Evolutionary conservation across 1,284 basidiomycete genomes (phyloP).

Genomic region (Gomphus bonarii): DNA sequence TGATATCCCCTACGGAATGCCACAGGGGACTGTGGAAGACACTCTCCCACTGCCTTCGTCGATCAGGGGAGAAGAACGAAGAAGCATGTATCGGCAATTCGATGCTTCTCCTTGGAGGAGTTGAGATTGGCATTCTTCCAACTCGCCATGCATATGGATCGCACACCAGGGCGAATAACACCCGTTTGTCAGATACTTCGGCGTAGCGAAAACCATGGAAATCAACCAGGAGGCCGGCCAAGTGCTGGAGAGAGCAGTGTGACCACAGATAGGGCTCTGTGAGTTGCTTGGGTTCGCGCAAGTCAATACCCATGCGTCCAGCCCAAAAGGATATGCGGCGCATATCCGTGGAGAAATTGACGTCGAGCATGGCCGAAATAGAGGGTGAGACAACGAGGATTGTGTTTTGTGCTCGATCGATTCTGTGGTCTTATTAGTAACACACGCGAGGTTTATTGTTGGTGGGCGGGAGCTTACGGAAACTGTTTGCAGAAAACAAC

Average conservation of each 20-base stretch:
- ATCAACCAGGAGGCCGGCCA: constrained; percentile 50
- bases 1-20: constrained; percentile 64
- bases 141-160: constrained; percentile 64
- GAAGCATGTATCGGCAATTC: constrained; percentile 66
- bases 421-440: neutral
- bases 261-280: constrained; percentile 68
- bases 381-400: neutral
- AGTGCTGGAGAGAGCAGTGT: constrained; percentile 55
- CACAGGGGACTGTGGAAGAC: constrained; percentile 69
- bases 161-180: constrained; percentile 68
- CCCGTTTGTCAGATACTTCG: constrained; percentile 46
- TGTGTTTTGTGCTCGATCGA: neutral
- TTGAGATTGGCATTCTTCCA: constrained; percentile 48
- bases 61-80: constrained; percentile 73
- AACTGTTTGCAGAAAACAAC: too few relatives aligned
- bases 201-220: constrained; percentile 59
- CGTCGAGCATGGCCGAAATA: neutral
- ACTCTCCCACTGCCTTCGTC: constrained; percentile 78
- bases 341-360: constrained; percentile 68
- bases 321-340: constrained; percentile 73
- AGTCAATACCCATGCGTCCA: constrained; percentile 58
- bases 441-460: neutral
- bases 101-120: constrained; percentile 58
- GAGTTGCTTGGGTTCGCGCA: constrained; percentile 62
- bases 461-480: neutral